phyloP scores from a whole-genome alignment of 1,284 basidiomycete genomes.

The Bondarzewia mesenterica region DNA sequence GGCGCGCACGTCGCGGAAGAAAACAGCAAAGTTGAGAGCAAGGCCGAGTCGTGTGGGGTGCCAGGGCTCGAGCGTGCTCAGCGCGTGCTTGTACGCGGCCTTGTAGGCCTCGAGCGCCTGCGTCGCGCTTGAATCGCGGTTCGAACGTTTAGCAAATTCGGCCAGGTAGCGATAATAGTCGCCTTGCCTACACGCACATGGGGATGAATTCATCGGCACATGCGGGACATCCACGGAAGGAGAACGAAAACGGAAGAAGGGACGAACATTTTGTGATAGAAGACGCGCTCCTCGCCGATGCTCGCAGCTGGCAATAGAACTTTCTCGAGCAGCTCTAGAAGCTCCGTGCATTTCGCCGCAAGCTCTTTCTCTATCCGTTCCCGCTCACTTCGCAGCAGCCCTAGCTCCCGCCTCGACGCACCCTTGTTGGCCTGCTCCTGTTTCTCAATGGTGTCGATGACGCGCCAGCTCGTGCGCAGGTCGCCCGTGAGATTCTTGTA shows the following conservation, averaged over 20 bases:
- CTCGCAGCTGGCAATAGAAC: slow-evolving; percentile 46
- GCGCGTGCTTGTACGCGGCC: slow-evolving; percentile 56
- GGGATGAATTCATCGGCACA: slow-evolving; percentile 5
- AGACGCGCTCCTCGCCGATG: slow-evolving; percentile 56
- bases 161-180: slow-evolving; percentile 67
- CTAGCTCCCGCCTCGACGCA: slow-evolving; percentile 28
- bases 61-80: slow-evolving; percentile 46
- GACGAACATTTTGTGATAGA: slow-evolving; percentile 60
- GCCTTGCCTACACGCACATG: slow-evolving; percentile 46
- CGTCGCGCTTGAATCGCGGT: slow-evolving; percentile 41
- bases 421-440: slow-evolving; percentile 28
- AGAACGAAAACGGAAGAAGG: background rate
- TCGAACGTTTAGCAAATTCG: slow-evolving; percentile 41
- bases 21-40: slow-evolving; percentile 94
- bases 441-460: slow-evolving; percentile 48
- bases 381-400: slow-evolving; percentile 44
- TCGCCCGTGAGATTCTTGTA: slow-evolving; percentile 62
- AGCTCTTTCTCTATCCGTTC: slow-evolving; percentile 50
- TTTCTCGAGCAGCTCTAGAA: slow-evolving; percentile 45
- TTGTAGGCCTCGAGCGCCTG: slow-evolving; percentile 58
- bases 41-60: slow-evolving; percentile 79
- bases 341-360: slow-evolving; percentile 47
- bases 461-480: slow-evolving; percentile 56
- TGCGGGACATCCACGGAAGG: background rate
- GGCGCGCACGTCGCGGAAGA: slow-evolving; percentile 93